These are phyloP conservation scores for Aspergillus coremiiformis DNA, from an alignment of 495 filamentous ascomycete species.

Conservation along the genomic window DNA sequence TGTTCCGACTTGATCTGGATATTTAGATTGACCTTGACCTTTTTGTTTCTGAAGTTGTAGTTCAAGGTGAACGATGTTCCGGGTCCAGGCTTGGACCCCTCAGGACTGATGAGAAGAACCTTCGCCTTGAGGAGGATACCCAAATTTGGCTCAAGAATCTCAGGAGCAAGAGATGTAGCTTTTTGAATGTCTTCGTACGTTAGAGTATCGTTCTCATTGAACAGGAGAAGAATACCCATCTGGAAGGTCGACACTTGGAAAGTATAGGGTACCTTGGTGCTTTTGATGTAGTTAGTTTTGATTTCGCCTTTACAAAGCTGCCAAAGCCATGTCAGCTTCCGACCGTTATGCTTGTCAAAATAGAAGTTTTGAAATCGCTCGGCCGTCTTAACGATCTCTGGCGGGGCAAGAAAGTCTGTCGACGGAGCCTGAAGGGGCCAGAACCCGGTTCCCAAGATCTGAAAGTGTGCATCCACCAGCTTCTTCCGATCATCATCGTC, in stretches of 20 bases:
- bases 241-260: slow-evolving; percentile 97
- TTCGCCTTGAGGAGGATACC: slow-evolving; percentile 84
- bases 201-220: slow-evolving; percentile 84
- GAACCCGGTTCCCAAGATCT: slow-evolving; percentile 92
- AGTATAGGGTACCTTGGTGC: slow-evolving; percentile 84
- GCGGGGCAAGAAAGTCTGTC: slow-evolving; percentile 78
- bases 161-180: slow-evolving; percentile 67
- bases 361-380: slow-evolving; percentile 89
- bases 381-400: slow-evolving; percentile 76
- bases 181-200: slow-evolving; percentile 80
- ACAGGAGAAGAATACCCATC: slow-evolving; percentile 93
- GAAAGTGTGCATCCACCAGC: slow-evolving; percentile 68
- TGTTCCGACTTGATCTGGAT: slow-evolving; percentile 88
- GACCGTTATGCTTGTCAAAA: slow-evolving; percentile 88
- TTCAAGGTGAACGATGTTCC: slow-evolving; percentile 76
- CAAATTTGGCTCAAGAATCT: slow-evolving; percentile 78
- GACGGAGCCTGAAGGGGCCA: slow-evolving; percentile 86
- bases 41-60: slow-evolving; percentile 94
- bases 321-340: slow-evolving; percentile 97
- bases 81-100: slow-evolving; percentile 65
- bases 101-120: slow-evolving; percentile 63
- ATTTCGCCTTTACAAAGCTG: slow-evolving; percentile 96
- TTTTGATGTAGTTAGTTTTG: slow-evolving; percentile 85
- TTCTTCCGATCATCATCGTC: slow-evolving; percentile 55
- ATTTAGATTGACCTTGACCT: slow-evolving; percentile 93